A percentile compares a stretch with the other conserved stretches of the same genome.
Evolutionary conservation across 495 filamentous ascomycete genomes (phyloP).

Genomic region (Trichoderma virens): DNA sequence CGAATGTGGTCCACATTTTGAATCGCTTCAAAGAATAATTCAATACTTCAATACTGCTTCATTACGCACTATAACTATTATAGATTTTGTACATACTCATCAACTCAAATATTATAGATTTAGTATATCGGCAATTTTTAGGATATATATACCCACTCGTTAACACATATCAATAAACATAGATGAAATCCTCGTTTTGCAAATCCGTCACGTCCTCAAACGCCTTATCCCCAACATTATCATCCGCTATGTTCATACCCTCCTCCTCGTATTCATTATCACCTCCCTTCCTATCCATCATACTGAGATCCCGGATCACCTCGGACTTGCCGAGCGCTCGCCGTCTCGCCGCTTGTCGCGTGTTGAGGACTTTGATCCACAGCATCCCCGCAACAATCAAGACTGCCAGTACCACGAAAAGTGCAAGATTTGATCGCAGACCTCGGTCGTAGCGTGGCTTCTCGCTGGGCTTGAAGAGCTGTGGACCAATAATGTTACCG

Average conservation of each 20-base stretch:
- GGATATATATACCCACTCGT: neutral
- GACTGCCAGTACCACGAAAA: constrained; percentile 47
- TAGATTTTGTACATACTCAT: too few species aligned
- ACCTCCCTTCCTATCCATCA: constrained; percentile 10
- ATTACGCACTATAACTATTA: too few species aligned
- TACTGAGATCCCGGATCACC: constrained; percentile 18
- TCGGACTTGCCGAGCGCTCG: constrained; percentile 43
- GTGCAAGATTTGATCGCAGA: constrained; percentile 45
- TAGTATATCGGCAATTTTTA: neutral
- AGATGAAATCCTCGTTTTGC: constrained; percentile 52
- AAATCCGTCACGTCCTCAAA: constrained; percentile 45
- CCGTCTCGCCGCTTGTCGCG: constrained; percentile 39
- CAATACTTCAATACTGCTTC: too few species aligned
- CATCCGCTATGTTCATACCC: constrained; percentile 15
- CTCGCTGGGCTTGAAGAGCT: constrained; percentile 47
- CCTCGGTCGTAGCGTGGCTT: constrained; percentile 47
- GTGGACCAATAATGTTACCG: constrained; percentile 48
- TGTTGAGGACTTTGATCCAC: constrained; percentile 42
- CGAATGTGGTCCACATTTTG: too few species aligned
- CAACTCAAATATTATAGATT: too few species aligned
- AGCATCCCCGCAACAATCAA: constrained; percentile 27
- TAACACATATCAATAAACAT: constrained; percentile 38
- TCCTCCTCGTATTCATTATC: constrained; percentile 22
- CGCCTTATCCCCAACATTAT: constrained; percentile 40
- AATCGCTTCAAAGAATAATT: too few species aligned